phyloP scores from a whole-genome alignment of 805 yeast genomes.

The Kurtzmaniella cleridarum region DNA sequence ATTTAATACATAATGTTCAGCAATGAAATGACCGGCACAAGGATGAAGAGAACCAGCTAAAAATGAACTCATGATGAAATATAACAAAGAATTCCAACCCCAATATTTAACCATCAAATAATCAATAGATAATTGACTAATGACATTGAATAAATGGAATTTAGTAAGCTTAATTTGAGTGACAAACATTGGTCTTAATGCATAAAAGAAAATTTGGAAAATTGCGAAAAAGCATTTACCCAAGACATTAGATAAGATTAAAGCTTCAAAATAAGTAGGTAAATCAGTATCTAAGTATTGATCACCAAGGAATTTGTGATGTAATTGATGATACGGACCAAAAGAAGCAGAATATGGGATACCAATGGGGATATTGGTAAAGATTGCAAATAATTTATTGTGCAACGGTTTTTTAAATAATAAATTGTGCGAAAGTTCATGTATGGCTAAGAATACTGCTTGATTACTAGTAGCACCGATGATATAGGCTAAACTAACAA shows the following conservation, averaged over 20 bases:
- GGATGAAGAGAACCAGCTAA: slow-evolving; percentile 92
- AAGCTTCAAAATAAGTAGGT: slow-evolving; percentile 76
- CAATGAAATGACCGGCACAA: slow-evolving; percentile 90
- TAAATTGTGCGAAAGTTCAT: slow-evolving; percentile 80
- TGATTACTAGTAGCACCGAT: slow-evolving; percentile 86
- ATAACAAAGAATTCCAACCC: slow-evolving; percentile 60
- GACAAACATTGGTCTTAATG: slow-evolving; percentile 83
- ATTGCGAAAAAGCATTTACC: slow-evolving; percentile 91
- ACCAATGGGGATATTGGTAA: slow-evolving; percentile 82
- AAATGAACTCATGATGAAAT: slow-evolving; percentile 72
- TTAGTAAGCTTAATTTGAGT: slow-evolving; percentile 69
- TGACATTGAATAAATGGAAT: slow-evolving; percentile 66
- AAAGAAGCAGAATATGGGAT: slow-evolving; percentile 85
- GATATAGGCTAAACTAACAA: slow-evolving; percentile 61
- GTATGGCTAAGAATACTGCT: slow-evolving; percentile 80
- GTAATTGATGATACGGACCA: slow-evolving; percentile 87
- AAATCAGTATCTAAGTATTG: slow-evolving; percentile 78
- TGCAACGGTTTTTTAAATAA: slow-evolving; percentile 74
- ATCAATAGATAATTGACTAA: slow-evolving; percentile 58
- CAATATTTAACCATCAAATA: slow-evolving; percentile 49
- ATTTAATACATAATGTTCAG: slow-evolving; percentile 81
- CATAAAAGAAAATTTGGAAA: slow-evolving; percentile 84
- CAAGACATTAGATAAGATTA: slow-evolving; percentile 64
- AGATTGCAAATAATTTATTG: slow-evolving; percentile 71
- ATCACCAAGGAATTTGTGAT: slow-evolving; percentile 88